Base-by-base conservation (phyloP, 768 basidiomycete genomes). In the Boletus huronensis region DNA sequence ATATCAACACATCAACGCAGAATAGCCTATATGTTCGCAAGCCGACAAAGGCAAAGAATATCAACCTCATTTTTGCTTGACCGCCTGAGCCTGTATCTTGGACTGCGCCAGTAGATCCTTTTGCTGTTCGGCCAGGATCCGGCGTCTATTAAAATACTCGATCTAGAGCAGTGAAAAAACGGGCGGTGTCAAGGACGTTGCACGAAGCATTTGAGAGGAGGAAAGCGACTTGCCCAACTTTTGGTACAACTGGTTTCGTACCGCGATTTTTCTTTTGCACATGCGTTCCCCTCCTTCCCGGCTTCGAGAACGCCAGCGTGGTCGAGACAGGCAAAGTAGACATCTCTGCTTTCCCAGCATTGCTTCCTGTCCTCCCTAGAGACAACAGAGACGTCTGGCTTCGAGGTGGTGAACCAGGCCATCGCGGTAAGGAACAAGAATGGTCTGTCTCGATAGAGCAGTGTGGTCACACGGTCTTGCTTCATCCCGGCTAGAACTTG, bases 121-220 rank as follows among this genome's bases (percentile, higher is more conserved):
- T 70, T 92, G 90, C 53, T 84, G 82, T 56, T 88, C 89, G 9
- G 83, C 88, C 48, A 94, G 80, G 34, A 91, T 81, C 50, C 94
- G 79, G 34, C 93, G 83, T 68, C 92, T 89, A 75, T 97, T 96
- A 66, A 98, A 97, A 70, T 98, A 96, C 26, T 90, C 90, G 63
- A 98, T 87, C 95, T 98, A 61, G 32, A 57, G 39, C 10, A 10
- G 38, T 11, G 25, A n/a, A 28, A 23, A 53, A 49, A 21, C 28
- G 48, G 43, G 32, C 16, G 8, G 26, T 31, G 47, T 51, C 48
- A 52, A 35, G 38, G n/a, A 39, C 19, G 43, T 36, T 38, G 51
- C n/a, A 45, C 34, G 43, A 39, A 51, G 45, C 21, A 44, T 11
- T 11, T 23, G 21, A 3, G 50, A 38, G 21, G 17, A 26, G 35